Evolutionary conservation across 495 filamentous ascomycete species (phyloP), one percentile per base, ranked within the genome.

Genomic region (Elaphomyces granulatus): DNA sequence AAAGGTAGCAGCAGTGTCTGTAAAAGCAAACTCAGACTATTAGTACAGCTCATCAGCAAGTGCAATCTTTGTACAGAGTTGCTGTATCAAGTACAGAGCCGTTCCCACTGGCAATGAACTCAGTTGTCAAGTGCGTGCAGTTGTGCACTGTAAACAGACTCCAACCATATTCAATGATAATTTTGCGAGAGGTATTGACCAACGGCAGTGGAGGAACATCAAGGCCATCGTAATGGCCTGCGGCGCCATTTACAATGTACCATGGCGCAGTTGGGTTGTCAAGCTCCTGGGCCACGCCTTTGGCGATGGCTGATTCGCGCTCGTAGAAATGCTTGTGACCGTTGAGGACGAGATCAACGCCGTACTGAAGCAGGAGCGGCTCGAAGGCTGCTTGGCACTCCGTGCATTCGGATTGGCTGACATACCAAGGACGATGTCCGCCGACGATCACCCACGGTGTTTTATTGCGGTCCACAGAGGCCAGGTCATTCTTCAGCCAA

Each of bases 381-480:
- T 74, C 70, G 47, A 74, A 73, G 14, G 59, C 66, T 14, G 35
- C 40, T 38, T 66, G 55, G 58, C 69, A 74, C 8, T 58, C 44
- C 26, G 14, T 45, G 56, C 69, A 73, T 8, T 59, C 45, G 28
- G 14, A 45, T 56, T 67, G 70, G 45, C 34, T 43, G 18, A 58
- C 53, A 48, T 74, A 74, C 67, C 67, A 72, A 0, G 70, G 70
- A 0, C 70, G 49, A 41, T 73, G 70, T n/a, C 67, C 70, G 4
- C 61, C 61, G 8, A 46, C 52, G 15, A 49, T 45, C 1, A 66
- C 48, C 64, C 64, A 68, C 7, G 46, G 68, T 0, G 66, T 72
- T 8, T 63, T 53, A 8, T 40, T 55, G 36, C 66, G 62, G 45
- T 71, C 64, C 20, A 70, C 68, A 0, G 58, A 60, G 0, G 59